Percentiles rank a stretch among this genome's conserved stretches.
phyloP scores from a whole-genome alignment of 768 basidiomycete genomes.

The Mycena vitilis region DNA sequence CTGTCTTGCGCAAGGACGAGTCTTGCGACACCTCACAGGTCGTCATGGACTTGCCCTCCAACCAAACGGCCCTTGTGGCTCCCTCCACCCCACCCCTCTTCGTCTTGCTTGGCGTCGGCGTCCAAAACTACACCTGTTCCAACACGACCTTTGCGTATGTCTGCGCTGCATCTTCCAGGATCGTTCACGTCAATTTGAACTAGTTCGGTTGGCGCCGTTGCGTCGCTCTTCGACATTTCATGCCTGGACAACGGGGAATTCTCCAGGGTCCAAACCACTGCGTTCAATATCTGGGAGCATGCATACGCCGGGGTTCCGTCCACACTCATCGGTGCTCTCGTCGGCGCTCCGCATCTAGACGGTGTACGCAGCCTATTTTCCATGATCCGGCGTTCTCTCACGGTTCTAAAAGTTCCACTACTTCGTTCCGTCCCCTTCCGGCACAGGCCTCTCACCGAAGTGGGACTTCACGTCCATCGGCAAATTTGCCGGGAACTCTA shows the following conservation, averaged over 20 bases:
- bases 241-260: conserved; percentile 47
- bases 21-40: background rate
- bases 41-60: background rate
- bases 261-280: conserved; percentile 27
- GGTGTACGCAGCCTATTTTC: background rate
- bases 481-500: conserved; percentile 7
- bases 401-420: conserved; percentile 46
- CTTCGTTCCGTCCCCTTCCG: conserved; percentile 52
- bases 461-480: conserved; percentile 52
- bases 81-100: background rate
- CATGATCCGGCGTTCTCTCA: background rate
- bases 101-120: conserved; percentile 1
- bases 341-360: background rate
- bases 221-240: conserved; percentile 55
- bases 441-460: conserved; percentile 46
- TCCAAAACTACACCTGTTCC: conserved; percentile 3
- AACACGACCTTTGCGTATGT: background rate
- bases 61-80: background rate
- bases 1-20: background rate
- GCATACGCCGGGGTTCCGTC: conserved; percentile 11
- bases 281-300: conserved; percentile 37
- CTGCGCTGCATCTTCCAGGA: background rate
- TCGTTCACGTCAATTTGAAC: background rate
- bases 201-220: conserved; percentile 31
- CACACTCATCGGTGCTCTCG: background rate